Conservation (phyloP, 805 yeast genomes). For the Sugiyamaella chiloensis region DNA sequence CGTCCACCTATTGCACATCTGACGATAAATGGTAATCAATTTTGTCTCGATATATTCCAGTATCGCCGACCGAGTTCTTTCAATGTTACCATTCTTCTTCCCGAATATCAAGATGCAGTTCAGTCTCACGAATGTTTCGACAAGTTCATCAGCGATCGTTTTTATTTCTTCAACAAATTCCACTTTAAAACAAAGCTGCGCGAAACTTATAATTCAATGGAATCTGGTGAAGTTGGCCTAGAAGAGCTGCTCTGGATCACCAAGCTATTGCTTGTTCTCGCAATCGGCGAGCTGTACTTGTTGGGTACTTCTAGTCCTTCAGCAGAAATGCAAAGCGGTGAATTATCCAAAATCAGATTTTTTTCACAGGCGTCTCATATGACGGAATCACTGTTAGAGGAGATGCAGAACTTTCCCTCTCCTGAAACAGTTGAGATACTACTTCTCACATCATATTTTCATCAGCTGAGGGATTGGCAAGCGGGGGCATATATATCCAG, state of each 20-base stretch:
- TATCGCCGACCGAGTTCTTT: not conserved
- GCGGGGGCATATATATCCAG: conserved; percentile 18
- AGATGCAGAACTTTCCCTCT: conserved; percentile 13
- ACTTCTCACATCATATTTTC: conserved; percentile 21
- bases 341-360: conserved; percentile 10
- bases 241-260: conserved; percentile 17
- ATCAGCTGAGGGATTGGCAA: conserved; percentile 21
- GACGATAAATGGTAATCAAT: not conserved
- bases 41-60: not conserved
- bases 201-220: conserved; percentile 12
- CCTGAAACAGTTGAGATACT: conserved; percentile 20
- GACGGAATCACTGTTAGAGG: conserved; percentile 15
- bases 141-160: conserved; percentile 21
- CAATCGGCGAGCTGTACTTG: conserved; percentile 25
- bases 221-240: not conserved
- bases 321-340: not conserved
- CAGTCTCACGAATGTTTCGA: conserved; percentile 16
- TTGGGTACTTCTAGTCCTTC: conserved; percentile 6
- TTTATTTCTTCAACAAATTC: conserved; percentile 23
- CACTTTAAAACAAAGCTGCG: conserved; percentile 13
- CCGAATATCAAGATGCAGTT: conserved; percentile 17
- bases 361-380: conserved; percentile 18
- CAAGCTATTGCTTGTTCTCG: conserved; percentile 21
- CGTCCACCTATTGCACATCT: not conserved
- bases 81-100: conserved; percentile 14